phyloP scores from a whole-genome alignment of 2,329 filamentous ascomycete genomes.

The Chrysoporthe cubensis region DNA sequence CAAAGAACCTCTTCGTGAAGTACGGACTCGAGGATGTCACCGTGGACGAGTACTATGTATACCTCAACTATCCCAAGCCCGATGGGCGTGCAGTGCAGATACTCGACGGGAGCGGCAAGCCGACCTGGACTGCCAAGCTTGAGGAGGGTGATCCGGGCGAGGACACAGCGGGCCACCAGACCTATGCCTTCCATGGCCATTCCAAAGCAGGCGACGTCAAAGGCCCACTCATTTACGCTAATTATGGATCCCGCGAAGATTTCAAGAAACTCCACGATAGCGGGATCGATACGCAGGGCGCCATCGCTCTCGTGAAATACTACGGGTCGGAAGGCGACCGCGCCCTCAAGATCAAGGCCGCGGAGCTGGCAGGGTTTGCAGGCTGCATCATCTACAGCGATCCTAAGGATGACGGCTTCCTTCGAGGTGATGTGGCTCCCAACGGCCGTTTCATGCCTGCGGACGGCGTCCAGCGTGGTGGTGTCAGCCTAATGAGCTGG shows the following conservation, averaged over 20 bases:
- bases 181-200: slow-evolving; percentile 82
- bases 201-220: slow-evolving; percentile 85
- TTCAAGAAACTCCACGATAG: slow-evolving; percentile 73
- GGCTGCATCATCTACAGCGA: slow-evolving; percentile 95
- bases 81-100: slow-evolving; percentile 83
- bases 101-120: slow-evolving; percentile 65
- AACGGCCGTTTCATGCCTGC: slow-evolving; percentile 78
- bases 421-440: slow-evolving; percentile 73
- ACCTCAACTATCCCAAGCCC: slow-evolving; percentile 85
- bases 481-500: slow-evolving; percentile 80
- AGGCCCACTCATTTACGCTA: slow-evolving; percentile 87
- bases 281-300: slow-evolving; percentile 74
- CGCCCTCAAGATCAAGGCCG: slow-evolving; percentile 85
- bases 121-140: slow-evolving; percentile 77
- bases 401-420: slow-evolving; percentile 81
- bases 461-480: slow-evolving; percentile 81
- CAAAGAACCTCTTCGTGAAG: slow-evolving; percentile 74
- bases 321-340: slow-evolving; percentile 74
- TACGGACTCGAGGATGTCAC: slow-evolving; percentile 75
- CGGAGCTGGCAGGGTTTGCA: slow-evolving; percentile 81
- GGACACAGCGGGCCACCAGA: slow-evolving; percentile 68
- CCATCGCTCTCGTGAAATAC: slow-evolving; percentile 83
- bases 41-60: slow-evolving; percentile 82
- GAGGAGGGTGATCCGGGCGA: slow-evolving; percentile 78
- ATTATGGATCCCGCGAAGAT: slow-evolving; percentile 85